Percentiles rank a stretch among this genome's conserved stretches.
Conservation (phyloP, 306 rosid genomes). For the Potentilla sterilis region DNA sequence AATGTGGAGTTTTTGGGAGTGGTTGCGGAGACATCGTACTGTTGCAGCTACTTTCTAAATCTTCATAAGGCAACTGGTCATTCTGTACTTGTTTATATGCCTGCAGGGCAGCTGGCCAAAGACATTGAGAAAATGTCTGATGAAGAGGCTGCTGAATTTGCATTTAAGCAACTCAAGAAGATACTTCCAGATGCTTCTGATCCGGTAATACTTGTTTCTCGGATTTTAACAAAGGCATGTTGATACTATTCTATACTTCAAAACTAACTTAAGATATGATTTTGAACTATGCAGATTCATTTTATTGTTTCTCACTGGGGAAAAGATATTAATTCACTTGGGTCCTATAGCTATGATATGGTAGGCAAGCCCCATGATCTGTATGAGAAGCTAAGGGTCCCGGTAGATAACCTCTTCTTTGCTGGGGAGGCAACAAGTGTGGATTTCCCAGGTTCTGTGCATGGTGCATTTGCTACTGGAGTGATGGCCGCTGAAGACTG, state of each 20-base stretch:
- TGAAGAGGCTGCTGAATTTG: conserved; percentile 93
- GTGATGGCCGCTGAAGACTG: conserved; percentile 97
- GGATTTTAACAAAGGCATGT: background rate
- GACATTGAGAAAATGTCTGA: conserved; percentile 99
- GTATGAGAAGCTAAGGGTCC: conserved; percentile 87
- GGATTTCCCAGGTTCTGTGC: conserved; percentile 83
- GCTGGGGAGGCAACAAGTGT: conserved; percentile 96
- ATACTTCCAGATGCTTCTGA: conserved; percentile 93
- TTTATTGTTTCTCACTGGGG: conserved; percentile 97
- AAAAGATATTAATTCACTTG: conserved; percentile 69
- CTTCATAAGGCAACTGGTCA: conserved; percentile 96
- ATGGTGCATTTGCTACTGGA: conserved; percentile 90
- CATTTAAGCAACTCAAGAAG: conserved; percentile 71
- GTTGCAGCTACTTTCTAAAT: conserved; percentile 98
- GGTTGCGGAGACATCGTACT: conserved; percentile 89
- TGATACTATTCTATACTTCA: background rate
- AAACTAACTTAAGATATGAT: background rate
- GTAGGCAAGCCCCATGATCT: conserved; percentile 91
- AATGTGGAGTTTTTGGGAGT: conserved; percentile 98
- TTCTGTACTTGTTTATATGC: conserved; percentile 96
- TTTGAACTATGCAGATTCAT: conserved; percentile 60
- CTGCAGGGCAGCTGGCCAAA: conserved; percentile 95
- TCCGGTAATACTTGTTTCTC: conserved; percentile 51
- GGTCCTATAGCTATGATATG: conserved; percentile 85
- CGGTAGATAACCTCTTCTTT: conserved; percentile 92